Evolutionary conservation across 768 basidiomycete species (phyloP).

Genomic region (Mrakia blollopis): DNA sequence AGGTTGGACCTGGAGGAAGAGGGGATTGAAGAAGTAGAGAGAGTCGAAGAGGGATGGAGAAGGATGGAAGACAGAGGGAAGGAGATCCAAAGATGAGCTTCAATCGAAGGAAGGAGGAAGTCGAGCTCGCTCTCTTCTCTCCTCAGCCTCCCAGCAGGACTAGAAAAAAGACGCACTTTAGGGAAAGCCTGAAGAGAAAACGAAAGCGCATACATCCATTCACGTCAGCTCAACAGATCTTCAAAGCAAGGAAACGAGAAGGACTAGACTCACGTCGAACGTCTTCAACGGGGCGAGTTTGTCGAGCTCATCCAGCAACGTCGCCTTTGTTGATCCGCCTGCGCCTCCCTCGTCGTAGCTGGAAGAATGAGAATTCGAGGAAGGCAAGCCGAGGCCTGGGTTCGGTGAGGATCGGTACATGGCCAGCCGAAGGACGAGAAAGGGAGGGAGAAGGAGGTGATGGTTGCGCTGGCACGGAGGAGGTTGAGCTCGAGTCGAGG

Average conservation of each 20-base stretch:
- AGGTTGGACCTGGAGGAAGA: slow-evolving; percentile 37
- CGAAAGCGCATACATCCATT: background rate
- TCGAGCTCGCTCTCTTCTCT: background rate
- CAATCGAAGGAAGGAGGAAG: background rate
- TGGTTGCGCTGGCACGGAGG: background rate
- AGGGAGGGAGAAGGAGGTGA: background rate
- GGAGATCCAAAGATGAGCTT: slow-evolving; percentile 3
- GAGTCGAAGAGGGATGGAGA: background rate
- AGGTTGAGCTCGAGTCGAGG: background rate
- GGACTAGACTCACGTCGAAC: background rate
- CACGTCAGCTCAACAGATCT: background rate
- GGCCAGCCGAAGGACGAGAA: background rate
- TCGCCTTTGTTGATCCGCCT: background rate
- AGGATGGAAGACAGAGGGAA: background rate
- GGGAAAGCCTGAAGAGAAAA: background rate
- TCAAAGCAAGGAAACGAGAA: background rate
- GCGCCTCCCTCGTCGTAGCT: background rate
- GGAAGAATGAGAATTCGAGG: background rate
- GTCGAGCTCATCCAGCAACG: slow-evolving; percentile 17
- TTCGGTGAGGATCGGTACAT: background rate
- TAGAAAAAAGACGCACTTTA: background rate
- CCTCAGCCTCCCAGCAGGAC: too few relatives aligned
- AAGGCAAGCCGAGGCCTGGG: background rate
- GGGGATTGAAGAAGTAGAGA: background rate
- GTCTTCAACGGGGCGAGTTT: slow-evolving; percentile 17